phyloP scores from a whole-genome alignment of 805 yeast species.

The Lipomyces sp. region DNA sequence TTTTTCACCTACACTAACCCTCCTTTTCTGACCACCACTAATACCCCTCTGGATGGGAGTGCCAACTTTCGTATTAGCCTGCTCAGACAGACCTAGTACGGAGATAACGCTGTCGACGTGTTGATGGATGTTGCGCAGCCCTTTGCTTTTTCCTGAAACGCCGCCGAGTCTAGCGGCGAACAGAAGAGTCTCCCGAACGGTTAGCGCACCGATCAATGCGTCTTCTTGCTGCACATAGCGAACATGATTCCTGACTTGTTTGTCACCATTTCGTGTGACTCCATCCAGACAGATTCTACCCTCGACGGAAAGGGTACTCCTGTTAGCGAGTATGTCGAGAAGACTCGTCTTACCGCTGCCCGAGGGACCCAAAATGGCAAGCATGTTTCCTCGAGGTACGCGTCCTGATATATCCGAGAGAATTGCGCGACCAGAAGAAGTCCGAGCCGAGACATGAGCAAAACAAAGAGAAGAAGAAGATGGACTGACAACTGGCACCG shows the following conservation, averaged over 20 bases:
- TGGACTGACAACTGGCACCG: background rate
- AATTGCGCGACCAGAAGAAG: background rate
- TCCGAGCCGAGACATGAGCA: constrained; percentile 1
- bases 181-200: constrained; percentile 59
- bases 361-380: constrained; percentile 64
- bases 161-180: constrained; percentile 54
- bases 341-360: constrained; percentile 68
- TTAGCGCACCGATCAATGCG: constrained; percentile 55
- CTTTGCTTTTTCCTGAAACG: constrained; percentile 43
- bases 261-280: constrained; percentile 51
- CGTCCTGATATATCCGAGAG: constrained; percentile 1
- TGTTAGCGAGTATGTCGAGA: constrained; percentile 58
- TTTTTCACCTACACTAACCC: constrained; percentile 60
- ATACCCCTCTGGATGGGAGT: constrained; percentile 52
- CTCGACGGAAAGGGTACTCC: constrained; percentile 65
- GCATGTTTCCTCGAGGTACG: constrained; percentile 8
- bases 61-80: constrained; percentile 60
- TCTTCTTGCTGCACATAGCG: constrained; percentile 64
- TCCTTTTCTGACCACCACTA: constrained; percentile 60
- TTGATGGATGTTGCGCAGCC: constrained; percentile 49
- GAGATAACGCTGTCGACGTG: constrained; percentile 59
- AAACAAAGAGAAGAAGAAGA: background rate
- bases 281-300: constrained; percentile 56
- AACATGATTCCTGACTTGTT: constrained; percentile 61
- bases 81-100: constrained; percentile 56